Base-by-base conservation (phyloP, 2,329 filamentous ascomycete species). In the Aschersonia sp. region DNA sequence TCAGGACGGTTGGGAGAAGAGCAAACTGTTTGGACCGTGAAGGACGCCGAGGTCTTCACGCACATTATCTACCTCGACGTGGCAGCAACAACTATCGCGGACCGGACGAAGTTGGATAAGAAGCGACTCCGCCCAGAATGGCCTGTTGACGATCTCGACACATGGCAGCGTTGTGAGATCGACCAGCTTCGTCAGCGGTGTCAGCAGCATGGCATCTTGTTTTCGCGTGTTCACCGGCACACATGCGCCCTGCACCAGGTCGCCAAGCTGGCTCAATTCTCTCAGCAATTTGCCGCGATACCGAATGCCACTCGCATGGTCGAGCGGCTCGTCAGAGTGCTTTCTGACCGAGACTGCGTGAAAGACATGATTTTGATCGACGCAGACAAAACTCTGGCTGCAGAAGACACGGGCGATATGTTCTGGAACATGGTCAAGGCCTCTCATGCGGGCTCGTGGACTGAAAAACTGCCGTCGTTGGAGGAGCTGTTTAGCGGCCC, bases 61-160 rank as follows among this genome's bases (percentile, higher is more conserved):
- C 76, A 82, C 52, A 74, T 83, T 11, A 42, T 83, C 10, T 81
- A 82, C 53, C 54, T 82, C 31, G 58, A 74, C 42, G 54, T 67
- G 1, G 53, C 63, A 2, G 51, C 64, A 0, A 53, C 66, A 1
- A 30, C 57, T 1, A 57, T 80, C 12, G 50, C 50, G 1, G 46
- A 66, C 41, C 67, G 62, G 14, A 62, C 66, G n/a, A 37, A 32
- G 0, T 45, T 58, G 0, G 73, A 80, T 51, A 53, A 22, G 1
- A 32, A 48, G 11, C 65, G 64, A 50, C 40, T 8, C 6, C 71
- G 73, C 1, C 52, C 59, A 3, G 2, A 14, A 4, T 31, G 53
- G 9, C 65, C 69, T 0, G 40, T 58, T 0, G 45, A 51, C 0
- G 66, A 74, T 48, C 47, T 81, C 9, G 12, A 46, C 0, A 62